A percentile compares a stretch with the other conserved stretches of the same genome.
These are phyloP conservation scores for Yamadazyma endophytica DNA, from an alignment of 805 yeast species.

Conservation along the genomic window DNA sequence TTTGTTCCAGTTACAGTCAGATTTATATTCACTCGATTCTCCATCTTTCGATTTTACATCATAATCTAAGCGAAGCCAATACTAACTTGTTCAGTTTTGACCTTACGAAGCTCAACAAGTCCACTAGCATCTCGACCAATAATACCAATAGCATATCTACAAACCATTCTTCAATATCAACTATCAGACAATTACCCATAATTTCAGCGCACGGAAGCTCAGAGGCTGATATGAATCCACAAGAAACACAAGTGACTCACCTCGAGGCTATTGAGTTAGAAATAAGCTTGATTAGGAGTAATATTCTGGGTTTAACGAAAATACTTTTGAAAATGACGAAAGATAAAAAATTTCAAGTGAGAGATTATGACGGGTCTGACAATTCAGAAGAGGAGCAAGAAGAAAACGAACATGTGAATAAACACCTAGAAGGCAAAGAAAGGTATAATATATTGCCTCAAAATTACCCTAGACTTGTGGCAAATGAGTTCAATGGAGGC, in stretches of 20 bases:
- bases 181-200: slow-evolving; percentile 13
- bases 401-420: slow-evolving; percentile 3
- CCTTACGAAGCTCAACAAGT: slow-evolving; percentile 21
- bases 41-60: slow-evolving; percentile 46
- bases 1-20: slow-evolving; percentile 55
- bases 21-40: slow-evolving; percentile 62
- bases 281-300: slow-evolving; percentile 30
- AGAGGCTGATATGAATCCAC: slow-evolving; percentile 5
- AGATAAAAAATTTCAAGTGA: slow-evolving; percentile 24
- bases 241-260: slow-evolving; percentile 22
- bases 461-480: slow-evolving; percentile 63
- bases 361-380: slow-evolving; percentile 38
- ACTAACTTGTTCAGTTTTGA: slow-evolving; percentile 29
- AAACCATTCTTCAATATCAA: slow-evolving; percentile 15
- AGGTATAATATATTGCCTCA: slow-evolving; percentile 50
- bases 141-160: slow-evolving; percentile 9
- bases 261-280: slow-evolving; percentile 35
- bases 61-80: slow-evolving; percentile 16
- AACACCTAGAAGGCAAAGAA: slow-evolving; percentile 19
- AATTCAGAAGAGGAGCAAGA: slow-evolving; percentile 24
- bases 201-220: slow-evolving; percentile 1
- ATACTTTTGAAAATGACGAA: slow-evolving; percentile 28
- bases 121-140: slow-evolving; percentile 9
- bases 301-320: slow-evolving; percentile 23
- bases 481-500: slow-evolving; percentile 71